Conservation (phyloP, 2,329 filamentous ascomycete species). For the Fusarium clavum region DNA sequence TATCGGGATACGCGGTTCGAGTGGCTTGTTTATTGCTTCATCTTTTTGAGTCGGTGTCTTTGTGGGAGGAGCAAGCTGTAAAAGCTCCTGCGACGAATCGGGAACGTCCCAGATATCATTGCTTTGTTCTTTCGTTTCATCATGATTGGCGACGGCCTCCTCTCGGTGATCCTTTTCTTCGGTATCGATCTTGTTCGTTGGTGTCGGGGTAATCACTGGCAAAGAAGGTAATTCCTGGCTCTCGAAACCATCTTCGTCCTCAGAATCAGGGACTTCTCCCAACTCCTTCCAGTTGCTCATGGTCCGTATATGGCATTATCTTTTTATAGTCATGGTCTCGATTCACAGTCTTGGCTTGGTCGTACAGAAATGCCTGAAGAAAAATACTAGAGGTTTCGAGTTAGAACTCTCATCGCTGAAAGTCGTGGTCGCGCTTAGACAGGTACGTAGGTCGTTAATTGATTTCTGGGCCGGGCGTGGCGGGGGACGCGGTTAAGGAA, state of each 20-base stretch:
- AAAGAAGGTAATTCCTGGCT: constrained; percentile 46
- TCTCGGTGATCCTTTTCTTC: not conserved
- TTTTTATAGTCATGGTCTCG: constrained; percentile 27
- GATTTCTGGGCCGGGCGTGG: constrained; percentile 30
- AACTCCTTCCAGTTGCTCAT: constrained; percentile 64
- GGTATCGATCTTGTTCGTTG: constrained; percentile 7
- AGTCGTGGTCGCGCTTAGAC: constrained; percentile 16
- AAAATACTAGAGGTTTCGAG: constrained; percentile 3
- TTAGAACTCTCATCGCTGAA: constrained; percentile 18
- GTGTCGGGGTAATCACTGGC: not conserved
- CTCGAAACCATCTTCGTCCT: constrained; percentile 60
- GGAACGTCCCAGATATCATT: constrained; percentile 54
- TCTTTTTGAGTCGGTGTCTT: constrained; percentile 11
- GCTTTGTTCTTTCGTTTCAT: constrained; percentile 20
- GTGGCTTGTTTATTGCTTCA: constrained; percentile 11
- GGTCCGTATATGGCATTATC: constrained; percentile 47
- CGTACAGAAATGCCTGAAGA: not conserved
- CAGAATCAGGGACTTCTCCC: constrained; percentile 64
- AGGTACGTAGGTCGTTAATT: constrained; percentile 34
- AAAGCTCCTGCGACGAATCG: constrained; percentile 49
- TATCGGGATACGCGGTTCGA: not conserved
- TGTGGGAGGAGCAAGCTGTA: not conserved
- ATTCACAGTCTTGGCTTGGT: not conserved
- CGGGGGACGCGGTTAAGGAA: constrained; percentile 45
- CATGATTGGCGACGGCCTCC: not conserved